Evolutionary conservation across 1,284 basidiomycete species (phyloP).

Genomic region (Ceratobasidium sp.): DNA sequence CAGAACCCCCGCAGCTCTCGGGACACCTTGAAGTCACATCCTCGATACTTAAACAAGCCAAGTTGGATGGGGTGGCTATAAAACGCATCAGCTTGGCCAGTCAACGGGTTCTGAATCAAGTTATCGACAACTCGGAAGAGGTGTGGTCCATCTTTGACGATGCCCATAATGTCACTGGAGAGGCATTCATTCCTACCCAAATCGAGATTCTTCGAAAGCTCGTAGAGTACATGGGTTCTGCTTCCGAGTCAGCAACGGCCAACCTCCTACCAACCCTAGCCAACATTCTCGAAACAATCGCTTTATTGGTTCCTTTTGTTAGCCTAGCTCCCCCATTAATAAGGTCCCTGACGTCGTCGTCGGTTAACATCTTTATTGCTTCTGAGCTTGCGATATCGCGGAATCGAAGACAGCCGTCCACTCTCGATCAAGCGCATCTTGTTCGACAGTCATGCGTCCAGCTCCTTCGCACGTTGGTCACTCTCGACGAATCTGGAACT

Average conservation of each 20-base stretch:
- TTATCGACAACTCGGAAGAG: conserved; percentile 14
- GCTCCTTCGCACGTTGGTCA: conserved; percentile 20
- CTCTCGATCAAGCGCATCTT: conserved; percentile 5
- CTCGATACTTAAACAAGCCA: background rate
- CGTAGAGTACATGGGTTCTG: background rate
- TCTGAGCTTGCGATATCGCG: conserved; percentile 13
- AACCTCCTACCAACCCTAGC: conserved; percentile 1
- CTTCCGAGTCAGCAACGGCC: background rate
- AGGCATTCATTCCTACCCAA: conserved; percentile 14
- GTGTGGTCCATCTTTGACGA: conserved; percentile 9
- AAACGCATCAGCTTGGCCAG: conserved; percentile 15
- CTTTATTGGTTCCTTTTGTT: conserved; percentile 1
- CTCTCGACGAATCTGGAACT: background rate
- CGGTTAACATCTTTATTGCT: background rate
- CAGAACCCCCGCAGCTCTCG: conserved; percentile 26
- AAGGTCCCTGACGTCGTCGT: background rate
- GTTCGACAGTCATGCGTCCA: conserved; percentile 19
- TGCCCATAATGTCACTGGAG: conserved; percentile 4
- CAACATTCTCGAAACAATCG: conserved; percentile 16
- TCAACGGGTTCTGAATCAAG: conserved; percentile 7
- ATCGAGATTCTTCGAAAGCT: conserved; percentile 14
- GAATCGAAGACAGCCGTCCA: conserved; percentile 12
- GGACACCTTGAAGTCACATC: conserved; percentile 20
- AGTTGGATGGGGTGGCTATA: conserved; percentile 11
- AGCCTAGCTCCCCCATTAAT: background rate